These are phyloP conservation scores for Antitrichia curtipendula DNA, from an alignment of 225 moss, liverwort and hornwort species.

Conservation along the genomic window DNA sequence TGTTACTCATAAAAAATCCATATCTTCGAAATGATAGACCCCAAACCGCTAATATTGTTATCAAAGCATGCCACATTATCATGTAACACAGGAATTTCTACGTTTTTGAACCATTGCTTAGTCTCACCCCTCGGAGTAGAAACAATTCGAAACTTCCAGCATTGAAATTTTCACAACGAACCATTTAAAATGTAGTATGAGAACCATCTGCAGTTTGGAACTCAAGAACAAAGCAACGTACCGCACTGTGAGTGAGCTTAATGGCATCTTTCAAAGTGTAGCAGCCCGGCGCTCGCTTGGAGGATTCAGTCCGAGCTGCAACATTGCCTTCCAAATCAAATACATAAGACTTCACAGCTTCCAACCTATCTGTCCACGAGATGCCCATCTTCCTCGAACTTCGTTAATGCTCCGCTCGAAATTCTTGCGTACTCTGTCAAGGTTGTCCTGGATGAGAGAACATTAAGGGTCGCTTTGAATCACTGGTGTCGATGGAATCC, in stretches of 20 bases:
- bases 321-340: conserved; percentile 21
- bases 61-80: background rate
- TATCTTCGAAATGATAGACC: background rate
- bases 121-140: background rate
- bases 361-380: conserved; percentile 11
- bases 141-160: background rate
- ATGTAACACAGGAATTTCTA: background rate
- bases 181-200: background rate
- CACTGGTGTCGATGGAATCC: background rate
- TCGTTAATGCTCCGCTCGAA: background rate
- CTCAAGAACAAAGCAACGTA: background rate
- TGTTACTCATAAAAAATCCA: background rate
- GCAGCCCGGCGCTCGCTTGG: conserved; percentile 2
- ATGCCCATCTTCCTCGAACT: conserved; percentile 1
- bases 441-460: background rate
- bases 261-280: conserved; percentile 19
- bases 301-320: background rate
- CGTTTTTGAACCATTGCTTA: background rate
- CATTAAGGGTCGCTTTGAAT: background rate
- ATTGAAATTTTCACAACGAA: background rate
- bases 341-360: conserved; percentile 2
- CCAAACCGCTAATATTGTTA: background rate
- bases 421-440: background rate
- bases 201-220: background rate
- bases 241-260: background rate